Base-by-base conservation (phyloP, 495 filamentous ascomycete genomes). In the Lindgomyces ingoldianus region DNA sequence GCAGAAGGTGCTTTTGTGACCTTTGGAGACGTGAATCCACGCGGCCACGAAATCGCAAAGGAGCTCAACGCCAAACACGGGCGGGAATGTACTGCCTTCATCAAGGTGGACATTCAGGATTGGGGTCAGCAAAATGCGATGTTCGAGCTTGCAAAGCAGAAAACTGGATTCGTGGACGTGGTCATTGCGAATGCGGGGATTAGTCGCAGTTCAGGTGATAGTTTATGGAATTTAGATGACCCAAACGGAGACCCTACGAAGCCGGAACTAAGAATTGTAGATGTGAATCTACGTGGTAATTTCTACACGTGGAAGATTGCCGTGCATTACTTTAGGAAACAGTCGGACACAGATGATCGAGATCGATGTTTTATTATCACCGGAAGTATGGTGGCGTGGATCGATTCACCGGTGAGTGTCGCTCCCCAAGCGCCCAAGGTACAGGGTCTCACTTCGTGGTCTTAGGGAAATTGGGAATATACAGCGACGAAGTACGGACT, bases 321-420 rank as follows among this genome's bases (percentile, higher is more conserved):
- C 3, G 49, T 53, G 24, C 49, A 53, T 36, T 53, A 30, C n/a
- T 53, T 53, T 19, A 11, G 49, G 11, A 2, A 53, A 26, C 49
- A 53, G 29, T 24, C 22, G 26, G 49, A 53, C 16, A 53, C 3
- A 1, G 49, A 53, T 2, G 49, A 53, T 3, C 8, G 49, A 16
- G 49, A 53, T 53, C 22, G 49, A 27, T 53, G 49, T 36, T 53
- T 53, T 33, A 36, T 53, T 36, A 53, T 53, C n/a, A 53, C 49
- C 2, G 49, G 49, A 27, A 53, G 49, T 33, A 53, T 53, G 49
- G 49, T 53, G 24, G 24, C 24, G 9, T 30, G 24, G 49, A 53
- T 53, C 36, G 49, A 53, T 19, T 53, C 49, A 18, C 49, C 49
- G 19, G 46, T 49, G 27, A 9, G 46, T 49, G 3, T 49, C 16